Evolutionary conservation across 345 rosid genomes (phyloP).

Genomic region (Chamaenerion angustifolium): DNA sequence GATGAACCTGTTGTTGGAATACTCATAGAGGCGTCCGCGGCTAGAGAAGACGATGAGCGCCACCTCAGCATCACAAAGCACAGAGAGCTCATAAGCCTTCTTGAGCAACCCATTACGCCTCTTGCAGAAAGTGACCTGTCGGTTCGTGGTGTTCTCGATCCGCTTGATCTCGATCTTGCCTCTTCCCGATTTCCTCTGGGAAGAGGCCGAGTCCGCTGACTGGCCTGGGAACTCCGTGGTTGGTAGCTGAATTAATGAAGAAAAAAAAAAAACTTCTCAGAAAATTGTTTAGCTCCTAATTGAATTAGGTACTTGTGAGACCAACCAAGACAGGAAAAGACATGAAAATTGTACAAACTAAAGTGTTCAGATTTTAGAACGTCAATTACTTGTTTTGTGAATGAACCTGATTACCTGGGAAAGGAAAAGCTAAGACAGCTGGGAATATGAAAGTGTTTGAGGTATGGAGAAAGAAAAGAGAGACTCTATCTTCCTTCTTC

Average conservation of each 20-base stretch:
- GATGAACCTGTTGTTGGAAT: conserved; percentile 57
- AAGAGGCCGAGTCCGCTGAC: conserved; percentile 36
- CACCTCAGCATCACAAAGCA: conserved; percentile 70
- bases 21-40: conserved; percentile 84
- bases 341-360: too few species aligned
- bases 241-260: neutral
- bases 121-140: conserved; percentile 86
- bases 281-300: too few species aligned
- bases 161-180: conserved; percentile 76
- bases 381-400: too few species aligned
- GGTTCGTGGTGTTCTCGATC: conserved; percentile 66
- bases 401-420: too few species aligned
- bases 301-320: too few species aligned
- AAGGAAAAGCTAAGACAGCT: too few species aligned
- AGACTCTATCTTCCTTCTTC: too few species aligned
- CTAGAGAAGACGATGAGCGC: conserved; percentile 71
- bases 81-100: conserved; percentile 80
- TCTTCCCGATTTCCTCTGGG: conserved; percentile 46
- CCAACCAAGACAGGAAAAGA: too few species aligned
- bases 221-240: conserved; percentile 40
- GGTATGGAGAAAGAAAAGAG: too few species aligned
- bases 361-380: too few species aligned
- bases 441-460: too few species aligned
- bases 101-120: conserved; percentile 74
- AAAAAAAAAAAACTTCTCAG: too few species aligned